A percentile compares a stretch with the other conserved stretches of the same genome.
These are phyloP conservation scores for Glycine tomentella DNA, from an alignment of 306 rosid genomes.

Conservation along the genomic window DNA sequence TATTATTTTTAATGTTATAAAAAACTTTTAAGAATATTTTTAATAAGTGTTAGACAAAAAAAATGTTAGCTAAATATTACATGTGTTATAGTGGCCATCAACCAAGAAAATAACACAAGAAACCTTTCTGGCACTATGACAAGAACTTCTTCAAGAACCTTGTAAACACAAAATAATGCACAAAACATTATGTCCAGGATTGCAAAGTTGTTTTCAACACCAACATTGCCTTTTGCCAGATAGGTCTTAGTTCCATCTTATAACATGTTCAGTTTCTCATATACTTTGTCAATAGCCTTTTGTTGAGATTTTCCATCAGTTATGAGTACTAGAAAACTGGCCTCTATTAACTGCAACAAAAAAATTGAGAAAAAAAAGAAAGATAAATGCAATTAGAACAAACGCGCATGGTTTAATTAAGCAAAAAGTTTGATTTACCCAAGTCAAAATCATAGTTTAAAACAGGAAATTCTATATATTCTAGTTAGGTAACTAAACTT, in stretches of 20 bases:
- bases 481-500: no score
- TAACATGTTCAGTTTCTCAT: constrained; percentile 38
- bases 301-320: constrained; percentile 47
- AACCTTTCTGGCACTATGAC: constrained; percentile 42
- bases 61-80: no score
- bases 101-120: constrained; percentile 48
- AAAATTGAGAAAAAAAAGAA: no score
- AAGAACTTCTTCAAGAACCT: not conserved
- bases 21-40: no score
- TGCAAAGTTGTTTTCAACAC: constrained; percentile 29
- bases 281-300: constrained; percentile 20
- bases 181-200: constrained; percentile 37
- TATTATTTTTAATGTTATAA: no score
- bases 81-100: not conserved
- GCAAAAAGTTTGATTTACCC: no score
- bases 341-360: constrained; percentile 12
- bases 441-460: no score
- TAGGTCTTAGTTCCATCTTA: constrained; percentile 51
- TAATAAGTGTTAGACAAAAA: no score
- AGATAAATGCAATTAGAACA: no score
- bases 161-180: constrained; percentile 8
- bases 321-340: not conserved
- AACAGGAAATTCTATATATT: no score
- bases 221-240: constrained; percentile 38
- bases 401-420: no score